These are phyloP conservation scores for Sphagnum fallax DNA, from an alignment of 228 moss, liverwort and hornwort genomes.

Conservation along the genomic window DNA sequence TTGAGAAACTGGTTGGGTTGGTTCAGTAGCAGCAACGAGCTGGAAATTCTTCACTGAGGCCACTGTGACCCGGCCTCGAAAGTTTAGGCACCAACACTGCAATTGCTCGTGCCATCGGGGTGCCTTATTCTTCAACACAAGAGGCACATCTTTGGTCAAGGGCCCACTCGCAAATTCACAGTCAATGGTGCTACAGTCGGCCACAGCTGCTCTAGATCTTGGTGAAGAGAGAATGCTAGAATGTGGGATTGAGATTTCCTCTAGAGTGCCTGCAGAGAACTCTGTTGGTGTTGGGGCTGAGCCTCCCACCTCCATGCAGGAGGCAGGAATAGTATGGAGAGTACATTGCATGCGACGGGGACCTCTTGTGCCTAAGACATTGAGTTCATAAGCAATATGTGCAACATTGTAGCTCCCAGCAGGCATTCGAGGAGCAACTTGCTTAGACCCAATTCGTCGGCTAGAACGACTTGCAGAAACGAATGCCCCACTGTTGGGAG, in stretches of 20 bases:
- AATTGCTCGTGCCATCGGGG: constrained; percentile 67
- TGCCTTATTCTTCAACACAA: constrained; percentile 60
- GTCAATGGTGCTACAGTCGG: constrained; percentile 80
- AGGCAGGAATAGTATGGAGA: constrained; percentile 81
- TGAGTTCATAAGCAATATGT: constrained; percentile 85
- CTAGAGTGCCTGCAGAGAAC: constrained; percentile 69
- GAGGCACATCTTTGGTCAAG: constrained; percentile 43
- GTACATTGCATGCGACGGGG: constrained; percentile 98
- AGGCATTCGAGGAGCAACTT: constrained; percentile 70
- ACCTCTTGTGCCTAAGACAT: constrained; percentile 83
- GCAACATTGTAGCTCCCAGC: constrained; percentile 92
- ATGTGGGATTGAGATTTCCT: constrained; percentile 51
- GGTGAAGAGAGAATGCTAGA: constrained; percentile 70
- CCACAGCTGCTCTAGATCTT: constrained; percentile 80
- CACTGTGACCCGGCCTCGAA: constrained; percentile 52
- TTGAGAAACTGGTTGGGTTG: constrained; percentile 22
- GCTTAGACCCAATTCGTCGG: constrained; percentile 47
- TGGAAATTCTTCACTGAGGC: constrained; percentile 64
- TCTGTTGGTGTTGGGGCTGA: constrained; percentile 91
- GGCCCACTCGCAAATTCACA: constrained; percentile 38
- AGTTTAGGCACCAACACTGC: constrained; percentile 65
- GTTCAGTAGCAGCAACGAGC: constrained; percentile 50
- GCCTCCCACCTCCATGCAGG: constrained; percentile 91
- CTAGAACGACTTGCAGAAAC: constrained; percentile 30
- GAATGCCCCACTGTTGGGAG: constrained; percentile 35